Percentiles rank a stretch among this genome's conserved stretches.
phyloP scores from a whole-genome alignment of 2,329 filamentous ascomycete species.

The Aureobasidium sp. region DNA sequence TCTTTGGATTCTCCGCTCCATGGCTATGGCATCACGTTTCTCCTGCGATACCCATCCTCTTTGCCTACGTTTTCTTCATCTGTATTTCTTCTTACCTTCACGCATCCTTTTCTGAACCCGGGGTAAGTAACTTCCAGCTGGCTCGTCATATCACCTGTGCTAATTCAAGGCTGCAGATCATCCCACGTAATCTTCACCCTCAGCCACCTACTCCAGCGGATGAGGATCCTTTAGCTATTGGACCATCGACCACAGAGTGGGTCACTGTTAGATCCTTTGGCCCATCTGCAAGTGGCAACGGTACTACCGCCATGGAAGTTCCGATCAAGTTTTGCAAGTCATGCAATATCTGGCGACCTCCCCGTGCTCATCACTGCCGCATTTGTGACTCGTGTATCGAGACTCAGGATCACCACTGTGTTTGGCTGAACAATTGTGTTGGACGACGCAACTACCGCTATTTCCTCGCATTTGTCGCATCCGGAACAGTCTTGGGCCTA shows the following conservation, averaged over 20 bases:
- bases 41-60: conserved; percentile 79
- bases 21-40: conserved; percentile 83
- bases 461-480: conserved; percentile 86
- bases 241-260: conserved; percentile 88
- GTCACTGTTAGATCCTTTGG: conserved; percentile 62
- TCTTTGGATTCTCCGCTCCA: conserved; percentile 75
- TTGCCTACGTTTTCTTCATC: conserved; percentile 84
- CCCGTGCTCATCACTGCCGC: conserved; percentile 90
- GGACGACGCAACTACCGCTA: conserved; percentile 96
- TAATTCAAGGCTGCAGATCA: conserved; percentile 52
- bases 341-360: conserved; percentile 94
- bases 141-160: neutral
- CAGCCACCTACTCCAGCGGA: conserved; percentile 69
- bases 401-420: conserved; percentile 95
- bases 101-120: conserved; percentile 85
- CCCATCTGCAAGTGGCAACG: conserved; percentile 46
- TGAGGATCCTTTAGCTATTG: conserved; percentile 72
- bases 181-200: conserved; percentile 83
- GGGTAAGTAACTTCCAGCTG: conserved; percentile 51
- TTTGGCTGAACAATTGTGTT: conserved; percentile 98
- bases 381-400: conserved; percentile 97
- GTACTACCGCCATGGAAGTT: conserved; percentile 79
- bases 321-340: conserved; percentile 98
- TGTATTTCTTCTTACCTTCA: conserved; percentile 91
- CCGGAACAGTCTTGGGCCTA: conserved; percentile 65